Conservation (phyloP, 139 green algal species). For the Tetradesmus lagerheimii region DNA sequence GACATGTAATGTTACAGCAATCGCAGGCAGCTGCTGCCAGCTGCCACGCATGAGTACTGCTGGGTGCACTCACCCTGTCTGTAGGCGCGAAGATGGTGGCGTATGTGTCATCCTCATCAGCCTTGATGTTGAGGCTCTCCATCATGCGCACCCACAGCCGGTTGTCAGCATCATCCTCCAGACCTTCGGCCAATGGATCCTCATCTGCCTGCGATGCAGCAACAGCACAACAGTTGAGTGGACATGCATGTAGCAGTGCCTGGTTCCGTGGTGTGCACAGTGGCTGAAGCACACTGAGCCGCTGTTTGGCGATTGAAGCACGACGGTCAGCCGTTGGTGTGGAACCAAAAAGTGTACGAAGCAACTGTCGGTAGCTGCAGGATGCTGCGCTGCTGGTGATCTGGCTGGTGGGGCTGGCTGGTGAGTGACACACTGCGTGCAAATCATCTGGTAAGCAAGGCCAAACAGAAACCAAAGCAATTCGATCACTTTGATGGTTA, state of each 20-base stretch:
- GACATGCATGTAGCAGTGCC: no score
- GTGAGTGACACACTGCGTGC: neutral
- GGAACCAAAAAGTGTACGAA: neutral
- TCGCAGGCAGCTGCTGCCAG: neutral
- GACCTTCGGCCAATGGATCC: neutral
- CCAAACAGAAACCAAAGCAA: no score
- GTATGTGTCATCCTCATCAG: neutral
- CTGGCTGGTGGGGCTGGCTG: neutral
- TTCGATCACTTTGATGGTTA: no score
- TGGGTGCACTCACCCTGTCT: neutral
- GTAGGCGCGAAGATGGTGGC: slow-evolving; percentile 12
- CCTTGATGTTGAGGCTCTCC: neutral
- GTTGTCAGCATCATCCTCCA: neutral
- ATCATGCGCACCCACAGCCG: slow-evolving; percentile 10
- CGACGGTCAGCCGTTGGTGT: no score
- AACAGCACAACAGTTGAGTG: neutral
- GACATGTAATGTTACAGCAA: no score
- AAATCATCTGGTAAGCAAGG: no score
- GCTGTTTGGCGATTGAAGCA: no score
- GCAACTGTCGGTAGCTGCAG: neutral
- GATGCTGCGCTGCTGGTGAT: neutral
- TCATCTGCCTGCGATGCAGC: neutral
- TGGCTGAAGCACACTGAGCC: no score
- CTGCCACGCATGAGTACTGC: neutral
- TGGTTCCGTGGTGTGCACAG: no score